Evolutionary conservation across 139 green algal species (phyloP).

Genomic region (Yamagishiella unicocca): DNA sequence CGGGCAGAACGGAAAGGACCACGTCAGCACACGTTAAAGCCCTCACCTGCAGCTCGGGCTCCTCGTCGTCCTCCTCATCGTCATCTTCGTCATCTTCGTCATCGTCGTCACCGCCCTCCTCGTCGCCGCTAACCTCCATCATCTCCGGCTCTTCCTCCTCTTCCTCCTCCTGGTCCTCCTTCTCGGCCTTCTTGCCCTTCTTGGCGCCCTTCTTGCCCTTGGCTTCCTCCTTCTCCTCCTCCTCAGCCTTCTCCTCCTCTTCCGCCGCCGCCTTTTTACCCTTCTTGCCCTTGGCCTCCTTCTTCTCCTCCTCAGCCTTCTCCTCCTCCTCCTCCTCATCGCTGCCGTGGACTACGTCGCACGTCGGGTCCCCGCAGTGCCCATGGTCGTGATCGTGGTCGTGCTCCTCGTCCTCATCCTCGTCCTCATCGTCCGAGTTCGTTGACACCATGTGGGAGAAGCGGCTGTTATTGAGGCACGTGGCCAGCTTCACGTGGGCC

Average conservation of each 20-base stretch:
- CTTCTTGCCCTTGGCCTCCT: background rate
- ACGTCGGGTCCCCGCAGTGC: background rate
- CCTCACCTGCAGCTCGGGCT: no score
- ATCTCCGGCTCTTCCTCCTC: background rate
- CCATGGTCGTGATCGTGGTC: slow-evolving; percentile 43
- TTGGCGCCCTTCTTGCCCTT: background rate
- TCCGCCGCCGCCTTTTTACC: background rate
- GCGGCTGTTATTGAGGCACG: slow-evolving; percentile 55
- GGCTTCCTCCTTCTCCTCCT: background rate
- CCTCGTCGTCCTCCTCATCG: background rate
- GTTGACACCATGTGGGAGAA: slow-evolving; percentile 59
- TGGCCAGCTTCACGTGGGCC: slow-evolving; percentile 52
- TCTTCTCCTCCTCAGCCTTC: background rate
- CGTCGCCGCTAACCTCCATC: background rate
- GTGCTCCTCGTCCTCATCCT: slow-evolving; percentile 38
- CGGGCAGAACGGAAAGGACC: no score
- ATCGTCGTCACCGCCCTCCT: background rate
- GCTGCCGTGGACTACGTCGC: background rate
- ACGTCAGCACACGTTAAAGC: no score
- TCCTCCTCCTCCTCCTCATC: background rate
- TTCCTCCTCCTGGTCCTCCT: background rate
- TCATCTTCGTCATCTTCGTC: background rate
- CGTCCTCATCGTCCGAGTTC: background rate
- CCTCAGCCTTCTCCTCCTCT: background rate
- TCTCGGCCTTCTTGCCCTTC: background rate